Percentiles rank a stretch among this genome's conserved stretches.
phyloP scores from a whole-genome alignment of 148 eudicot species.

The Agrostemma githago region DNA sequence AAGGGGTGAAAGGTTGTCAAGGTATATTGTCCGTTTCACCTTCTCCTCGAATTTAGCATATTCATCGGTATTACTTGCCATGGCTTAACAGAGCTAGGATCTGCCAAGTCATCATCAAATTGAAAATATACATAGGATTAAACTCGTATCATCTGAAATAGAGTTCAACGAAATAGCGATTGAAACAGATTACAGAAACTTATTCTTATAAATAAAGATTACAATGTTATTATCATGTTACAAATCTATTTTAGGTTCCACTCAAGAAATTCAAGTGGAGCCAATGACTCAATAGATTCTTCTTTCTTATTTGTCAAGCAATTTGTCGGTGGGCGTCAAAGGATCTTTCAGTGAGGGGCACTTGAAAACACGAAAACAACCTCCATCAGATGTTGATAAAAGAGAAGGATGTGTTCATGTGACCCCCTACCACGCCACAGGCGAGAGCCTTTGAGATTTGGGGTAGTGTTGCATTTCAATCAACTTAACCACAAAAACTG shows the following conservation, averaged over 20 bases:
- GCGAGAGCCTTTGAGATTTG: not conserved
- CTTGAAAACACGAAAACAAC: not conserved
- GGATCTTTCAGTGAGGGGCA: not conserved
- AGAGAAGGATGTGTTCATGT: not conserved
- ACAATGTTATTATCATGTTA: not conserved
- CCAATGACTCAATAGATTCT: not conserved
- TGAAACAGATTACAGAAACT: not conserved
- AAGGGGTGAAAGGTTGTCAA: conserved; percentile 69
- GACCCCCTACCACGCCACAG: not conserved
- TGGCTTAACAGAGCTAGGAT: conserved; percentile 16
- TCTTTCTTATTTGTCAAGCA: conserved; percentile 1
- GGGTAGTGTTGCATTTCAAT: not conserved
- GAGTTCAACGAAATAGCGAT: not conserved
- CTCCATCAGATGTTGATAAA: not conserved
- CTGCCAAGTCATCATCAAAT: not conserved
- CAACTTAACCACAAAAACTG: not conserved
- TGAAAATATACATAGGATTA: not conserved
- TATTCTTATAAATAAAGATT: not conserved
- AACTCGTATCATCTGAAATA: not conserved
- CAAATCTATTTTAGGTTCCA: not conserved
- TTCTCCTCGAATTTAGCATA: conserved; percentile 63
- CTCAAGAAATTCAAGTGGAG: not conserved
- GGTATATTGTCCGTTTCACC: conserved; percentile 58
- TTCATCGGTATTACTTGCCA: conserved; percentile 41
- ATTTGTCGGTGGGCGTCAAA: not conserved